Evolutionary conservation across 2,329 filamentous ascomycete species (phyloP).

Genomic region (Fusarium setosum): DNA sequence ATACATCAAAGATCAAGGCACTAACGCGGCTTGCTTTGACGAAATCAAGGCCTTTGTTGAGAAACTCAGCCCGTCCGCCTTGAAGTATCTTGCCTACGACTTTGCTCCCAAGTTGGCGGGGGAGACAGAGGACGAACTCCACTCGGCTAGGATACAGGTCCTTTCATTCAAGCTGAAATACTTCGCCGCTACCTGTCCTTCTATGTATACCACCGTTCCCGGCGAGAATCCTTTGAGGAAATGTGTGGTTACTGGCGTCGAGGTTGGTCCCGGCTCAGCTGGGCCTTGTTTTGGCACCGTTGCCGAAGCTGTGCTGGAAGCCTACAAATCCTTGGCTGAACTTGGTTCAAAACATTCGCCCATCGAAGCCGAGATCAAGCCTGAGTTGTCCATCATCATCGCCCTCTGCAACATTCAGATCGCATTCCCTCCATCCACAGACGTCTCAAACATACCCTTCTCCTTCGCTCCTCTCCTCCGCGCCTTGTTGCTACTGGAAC

Average conservation of each 20-base stretch:
- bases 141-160: slow-evolving; percentile 44
- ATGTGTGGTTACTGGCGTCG: slow-evolving; percentile 39
- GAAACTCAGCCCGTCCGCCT: slow-evolving; percentile 53
- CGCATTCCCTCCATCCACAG: slow-evolving; percentile 42
- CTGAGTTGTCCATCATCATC: slow-evolving; percentile 50
- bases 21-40: slow-evolving; percentile 56
- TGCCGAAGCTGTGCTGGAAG: slow-evolving; percentile 34
- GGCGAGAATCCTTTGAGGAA: slow-evolving; percentile 31
- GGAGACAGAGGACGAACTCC: slow-evolving; percentile 37
- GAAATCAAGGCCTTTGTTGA: slow-evolving; percentile 60
- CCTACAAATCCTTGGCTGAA: slow-evolving; percentile 26
- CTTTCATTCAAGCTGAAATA: slow-evolving; percentile 58
- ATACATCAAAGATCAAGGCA: slow-evolving; percentile 51
- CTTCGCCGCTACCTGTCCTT: slow-evolving; percentile 53
- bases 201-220: slow-evolving; percentile 35
- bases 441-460: slow-evolving; percentile 26
- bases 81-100: slow-evolving; percentile 52
- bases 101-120: slow-evolving; percentile 49
- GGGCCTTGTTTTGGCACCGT: slow-evolving; percentile 39
- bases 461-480: slow-evolving; percentile 55
- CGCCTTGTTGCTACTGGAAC: slow-evolving; percentile 61
- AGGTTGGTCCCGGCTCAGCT: slow-evolving; percentile 34
- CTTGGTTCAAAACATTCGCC: slow-evolving; percentile 18
- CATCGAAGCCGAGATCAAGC: slow-evolving; percentile 41
- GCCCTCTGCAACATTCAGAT: slow-evolving; percentile 49